Evolutionary conservation across 257 asterid genomes (phyloP).

Genomic region (Solanum medicagineum): DNA sequence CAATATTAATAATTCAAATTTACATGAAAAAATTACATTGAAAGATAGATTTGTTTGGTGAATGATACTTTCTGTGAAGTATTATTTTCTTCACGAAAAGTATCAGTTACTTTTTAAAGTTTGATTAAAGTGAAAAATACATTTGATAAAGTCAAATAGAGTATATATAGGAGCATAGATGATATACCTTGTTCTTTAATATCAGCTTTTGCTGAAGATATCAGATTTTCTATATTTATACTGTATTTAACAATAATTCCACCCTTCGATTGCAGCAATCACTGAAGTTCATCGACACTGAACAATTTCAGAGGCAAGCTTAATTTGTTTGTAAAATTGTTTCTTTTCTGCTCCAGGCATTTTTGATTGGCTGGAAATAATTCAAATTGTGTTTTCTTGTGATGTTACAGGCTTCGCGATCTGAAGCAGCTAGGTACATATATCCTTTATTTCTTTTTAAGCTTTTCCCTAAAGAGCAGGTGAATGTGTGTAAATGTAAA

Average conservation of each 20-base stretch:
- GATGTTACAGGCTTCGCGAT: constrained; percentile 74
- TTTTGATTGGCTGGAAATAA: neutral
- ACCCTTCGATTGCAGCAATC: constrained; percentile 45
- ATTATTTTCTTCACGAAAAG: neutral
- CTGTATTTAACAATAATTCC: neutral
- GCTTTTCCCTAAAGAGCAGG: neutral
- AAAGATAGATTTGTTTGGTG: neutral
- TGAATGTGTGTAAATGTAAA: neutral
- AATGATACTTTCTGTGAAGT: neutral
- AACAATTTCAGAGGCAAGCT: constrained; percentile 79
- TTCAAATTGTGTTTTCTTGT: constrained; percentile 1
- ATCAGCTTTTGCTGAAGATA: neutral
- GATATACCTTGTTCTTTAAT: neutral
- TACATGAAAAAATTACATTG: neutral
- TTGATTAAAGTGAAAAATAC: neutral
- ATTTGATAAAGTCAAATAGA: neutral
- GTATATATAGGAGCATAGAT: neutral
- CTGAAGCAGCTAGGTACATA: constrained; percentile 82
- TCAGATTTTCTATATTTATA: neutral
- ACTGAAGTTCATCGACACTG: constrained; percentile 77
- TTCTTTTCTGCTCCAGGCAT: neutral
- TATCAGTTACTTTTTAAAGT: neutral
- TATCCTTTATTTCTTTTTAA: neutral
- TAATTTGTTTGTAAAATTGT: neutral
- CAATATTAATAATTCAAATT: neutral